Conservation (phyloP, 768 basidiomycete genomes). For the Termitomyces sp. region DNA sequence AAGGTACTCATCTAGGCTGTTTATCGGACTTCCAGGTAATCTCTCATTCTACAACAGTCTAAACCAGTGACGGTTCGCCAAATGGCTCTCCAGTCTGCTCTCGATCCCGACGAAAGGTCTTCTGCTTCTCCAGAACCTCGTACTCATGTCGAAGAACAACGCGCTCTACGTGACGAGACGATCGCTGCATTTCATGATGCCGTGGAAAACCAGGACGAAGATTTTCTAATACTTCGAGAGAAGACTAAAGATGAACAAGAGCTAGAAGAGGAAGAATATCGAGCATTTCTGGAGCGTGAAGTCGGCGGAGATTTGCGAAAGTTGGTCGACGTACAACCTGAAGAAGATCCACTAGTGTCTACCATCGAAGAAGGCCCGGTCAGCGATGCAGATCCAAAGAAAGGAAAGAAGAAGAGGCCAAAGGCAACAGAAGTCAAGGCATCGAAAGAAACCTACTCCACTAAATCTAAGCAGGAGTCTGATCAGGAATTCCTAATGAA, state of each 20-base stretch:
- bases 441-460: slow-evolving; percentile 21
- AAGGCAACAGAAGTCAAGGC: slow-evolving; percentile 29
- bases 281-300: slow-evolving; percentile 72
- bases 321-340: slow-evolving; percentile 53
- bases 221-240: slow-evolving; percentile 65
- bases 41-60: slow-evolving; percentile 29
- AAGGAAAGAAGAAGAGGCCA: slow-evolving; percentile 36
- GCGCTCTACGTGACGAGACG: slow-evolving; percentile 69
- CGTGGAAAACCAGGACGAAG: slow-evolving; percentile 30
- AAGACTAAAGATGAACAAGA: slow-evolving; percentile 76
- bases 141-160: slow-evolving; percentile 72
- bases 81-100: slow-evolving; percentile 58
- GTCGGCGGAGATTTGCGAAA: slow-evolving; percentile 71
- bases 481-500: slow-evolving; percentile 90
- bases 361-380: slow-evolving; percentile 19
- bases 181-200: slow-evolving; percentile 73
- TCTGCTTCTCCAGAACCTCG: slow-evolving; percentile 54
- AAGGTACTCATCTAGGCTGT: slow-evolving; percentile 36
- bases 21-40: no score
- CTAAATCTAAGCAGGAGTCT: slow-evolving; percentile 47
- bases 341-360: neutral
- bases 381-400: slow-evolving; percentile 33
- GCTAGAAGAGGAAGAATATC: slow-evolving; percentile 82
- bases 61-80: slow-evolving; percentile 77
- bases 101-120: slow-evolving; percentile 48